Evolutionary conservation across 2,329 filamentous ascomycete species (phyloP).

Genomic region (Orbilia blumenaviensis): DNA sequence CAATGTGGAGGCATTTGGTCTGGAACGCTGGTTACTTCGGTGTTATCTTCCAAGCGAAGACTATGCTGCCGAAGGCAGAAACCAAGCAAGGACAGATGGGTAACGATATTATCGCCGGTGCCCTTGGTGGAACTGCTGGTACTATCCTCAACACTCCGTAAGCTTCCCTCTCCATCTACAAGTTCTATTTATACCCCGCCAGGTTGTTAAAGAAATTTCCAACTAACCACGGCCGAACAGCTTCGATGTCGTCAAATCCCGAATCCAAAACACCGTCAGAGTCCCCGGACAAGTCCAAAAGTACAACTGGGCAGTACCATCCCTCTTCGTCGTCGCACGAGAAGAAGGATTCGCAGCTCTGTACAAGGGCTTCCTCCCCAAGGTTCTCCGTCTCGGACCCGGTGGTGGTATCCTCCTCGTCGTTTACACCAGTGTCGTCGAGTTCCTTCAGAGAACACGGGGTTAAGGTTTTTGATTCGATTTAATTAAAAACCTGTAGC

Average conservation of each 20-base stretch:
- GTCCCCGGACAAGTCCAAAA: constrained; percentile 83
- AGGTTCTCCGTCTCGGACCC: constrained; percentile 76
- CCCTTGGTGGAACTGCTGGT: constrained; percentile 86
- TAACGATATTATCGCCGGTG: constrained; percentile 87
- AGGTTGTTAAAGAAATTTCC: no score
- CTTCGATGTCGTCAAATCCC: constrained; percentile 96
- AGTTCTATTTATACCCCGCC: no score
- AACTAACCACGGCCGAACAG: no score
- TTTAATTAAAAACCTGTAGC: constrained; percentile 12
- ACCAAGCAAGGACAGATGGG: constrained; percentile 81
- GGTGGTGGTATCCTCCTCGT: constrained; percentile 76
- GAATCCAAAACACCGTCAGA: constrained; percentile 93
- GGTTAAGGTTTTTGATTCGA: no score
- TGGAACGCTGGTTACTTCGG: constrained; percentile 99
- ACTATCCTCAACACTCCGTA: constrained; percentile 89
- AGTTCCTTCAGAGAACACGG: constrained; percentile 83
- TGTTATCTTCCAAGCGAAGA: constrained; percentile 95
- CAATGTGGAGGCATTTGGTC: constrained; percentile 91
- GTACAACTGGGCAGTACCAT: constrained; percentile 98
- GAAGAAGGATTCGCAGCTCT: constrained; percentile 92
- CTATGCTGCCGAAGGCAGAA: constrained; percentile 80
- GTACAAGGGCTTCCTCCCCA: constrained; percentile 98
- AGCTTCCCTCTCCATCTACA: no score
- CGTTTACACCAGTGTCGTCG: constrained; percentile 87
- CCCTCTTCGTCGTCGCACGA: constrained; percentile 83